phyloP scores from a whole-genome alignment of 2,329 filamentous ascomycete genomes.

The Colletotrichum godetiae region DNA sequence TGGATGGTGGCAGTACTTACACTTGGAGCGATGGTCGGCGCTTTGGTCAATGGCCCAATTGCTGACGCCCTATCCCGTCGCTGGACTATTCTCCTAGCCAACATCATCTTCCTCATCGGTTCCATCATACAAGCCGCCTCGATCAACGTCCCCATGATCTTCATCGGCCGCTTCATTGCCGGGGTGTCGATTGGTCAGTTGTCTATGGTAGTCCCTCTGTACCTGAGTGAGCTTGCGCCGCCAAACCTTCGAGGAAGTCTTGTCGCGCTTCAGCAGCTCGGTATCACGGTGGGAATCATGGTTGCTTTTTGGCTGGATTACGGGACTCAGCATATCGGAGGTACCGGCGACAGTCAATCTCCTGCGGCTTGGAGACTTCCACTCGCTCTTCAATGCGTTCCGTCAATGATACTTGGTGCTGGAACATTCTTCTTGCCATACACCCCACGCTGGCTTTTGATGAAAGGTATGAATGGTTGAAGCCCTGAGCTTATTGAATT shows the following conservation, averaged over 20 bases:
- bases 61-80: slow-evolving; percentile 49
- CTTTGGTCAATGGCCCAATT: slow-evolving; percentile 54
- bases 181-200: slow-evolving; percentile 19
- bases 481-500: rapidly evolving
- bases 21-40: slow-evolving; percentile 65
- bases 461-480: slow-evolving; percentile 35
- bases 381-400: slow-evolving; percentile 57
- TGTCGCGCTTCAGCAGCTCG: slow-evolving; percentile 56
- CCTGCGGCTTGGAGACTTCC: slow-evolving; percentile 58
- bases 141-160: slow-evolving; percentile 51
- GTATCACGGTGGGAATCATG: slow-evolving; percentile 56
- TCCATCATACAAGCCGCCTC: slow-evolving; percentile 57
- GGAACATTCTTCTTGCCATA: slow-evolving; percentile 66
- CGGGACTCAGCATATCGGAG: slow-evolving; percentile 53
- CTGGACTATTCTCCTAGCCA: slow-evolving; percentile 48
- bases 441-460: slow-evolving; percentile 48
- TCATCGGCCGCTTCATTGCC: slow-evolving; percentile 38
- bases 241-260: slow-evolving; percentile 60
- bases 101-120: slow-evolving; percentile 52
- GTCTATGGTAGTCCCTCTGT: slow-evolving; percentile 46
- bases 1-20: slow-evolving; percentile 56
- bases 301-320: slow-evolving; percentile 56
- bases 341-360: slow-evolving; percentile 56
- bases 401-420: slow-evolving; percentile 63
- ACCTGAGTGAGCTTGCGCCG: slow-evolving; percentile 60